Base-by-base conservation (phyloP, 2,329 filamentous ascomycete species). In the Aspergillus puulaauensis region DNA sequence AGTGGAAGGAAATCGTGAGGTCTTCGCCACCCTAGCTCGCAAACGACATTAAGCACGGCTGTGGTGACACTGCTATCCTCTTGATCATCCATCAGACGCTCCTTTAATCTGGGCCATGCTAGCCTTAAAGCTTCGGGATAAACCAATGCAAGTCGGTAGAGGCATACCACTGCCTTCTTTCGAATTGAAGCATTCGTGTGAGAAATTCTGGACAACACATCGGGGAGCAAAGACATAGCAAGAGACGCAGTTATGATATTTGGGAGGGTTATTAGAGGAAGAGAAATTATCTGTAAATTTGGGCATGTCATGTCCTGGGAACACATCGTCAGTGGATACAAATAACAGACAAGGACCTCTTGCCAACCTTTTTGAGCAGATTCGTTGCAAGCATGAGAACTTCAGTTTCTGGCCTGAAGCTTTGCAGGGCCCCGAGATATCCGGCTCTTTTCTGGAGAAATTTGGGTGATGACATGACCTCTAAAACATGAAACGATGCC, bases 321-420 rank as follows among this genome's bases (percentile, higher is more conserved):
- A 52, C 35, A 14, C 6, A 51, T 66, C 41, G 71, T 66, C 56
- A 41, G 46, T 21, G 7, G 9, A 9, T 9, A 14, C 15, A 7
- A 3, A 39, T 9, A 6, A 46, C 44, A 15, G 27, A 21, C 15
- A 39, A 37, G 39, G 24, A 21, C 27, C 3, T 4, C 3, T 21
- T 48, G 39, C 52, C 27, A 46, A 88, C 89, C 85, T 99, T 99
- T 79, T 98, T 98, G 69, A 99, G 77, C 68, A 97, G 80, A 75
- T 99, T 99, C 61, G 96, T 97, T 35, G 93, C 95, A 68, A 99
- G 80, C 92, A 99, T 97, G 70, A 99, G 80, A 52, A 99, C 95
- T 72, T 99, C 95, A 2, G 95, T 99, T 68, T 98, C 93, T 2
- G 93, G 85, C 21, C 93, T 86, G 76, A 97, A 99, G 80, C 90